Evolutionary conservation across 345 rosid species (phyloP).

Genomic region (Pistacia atlantica): DNA sequence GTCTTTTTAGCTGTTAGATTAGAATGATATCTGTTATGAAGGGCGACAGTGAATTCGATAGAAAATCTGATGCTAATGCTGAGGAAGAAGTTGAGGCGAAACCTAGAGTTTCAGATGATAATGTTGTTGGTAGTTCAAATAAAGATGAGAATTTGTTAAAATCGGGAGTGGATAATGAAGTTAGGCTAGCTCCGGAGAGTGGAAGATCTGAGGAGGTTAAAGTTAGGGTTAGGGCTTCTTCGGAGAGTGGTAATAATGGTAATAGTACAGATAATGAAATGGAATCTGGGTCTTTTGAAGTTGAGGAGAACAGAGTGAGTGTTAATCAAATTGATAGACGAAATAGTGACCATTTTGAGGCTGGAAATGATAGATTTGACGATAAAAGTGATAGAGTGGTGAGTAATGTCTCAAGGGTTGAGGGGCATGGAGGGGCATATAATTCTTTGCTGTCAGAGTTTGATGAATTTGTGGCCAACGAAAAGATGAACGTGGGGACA

Average conservation of each 20-base stretch:
- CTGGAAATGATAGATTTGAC: conserved; percentile 29
- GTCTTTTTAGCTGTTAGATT: neutral
- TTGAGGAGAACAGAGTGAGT: conserved; percentile 24
- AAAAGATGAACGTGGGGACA: conserved; percentile 59
- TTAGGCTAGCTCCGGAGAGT: conserved; percentile 18
- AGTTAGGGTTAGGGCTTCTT: conserved; percentile 21
- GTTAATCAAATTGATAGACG: conserved; percentile 8
- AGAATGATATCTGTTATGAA: conserved; percentile 27
- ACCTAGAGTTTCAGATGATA: conserved; percentile 27
- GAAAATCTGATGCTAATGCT: conserved; percentile 12
- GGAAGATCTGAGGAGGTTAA: conserved; percentile 34
- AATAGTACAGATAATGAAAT: conserved; percentile 21
- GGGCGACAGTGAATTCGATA: conserved; percentile 24
- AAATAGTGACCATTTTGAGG: conserved; percentile 30
- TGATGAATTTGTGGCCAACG: conserved; percentile 89
- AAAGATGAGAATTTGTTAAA: conserved; percentile 16
- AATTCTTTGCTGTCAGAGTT: conserved; percentile 80
- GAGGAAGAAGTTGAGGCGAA: conserved; percentile 23
- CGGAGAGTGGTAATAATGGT: conserved; percentile 12
- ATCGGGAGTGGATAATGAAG: conserved; percentile 19
- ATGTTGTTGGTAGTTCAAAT: conserved; percentile 14
- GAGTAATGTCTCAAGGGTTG: conserved; percentile 17
- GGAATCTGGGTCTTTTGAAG: conserved; percentile 34
- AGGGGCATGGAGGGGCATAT: conserved; percentile 35
- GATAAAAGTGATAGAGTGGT: conserved; percentile 18